These are phyloP conservation scores for Skeletonema menzelii DNA, from an alignment of 108 stramenopile genomes.

Conservation along the genomic window DNA sequence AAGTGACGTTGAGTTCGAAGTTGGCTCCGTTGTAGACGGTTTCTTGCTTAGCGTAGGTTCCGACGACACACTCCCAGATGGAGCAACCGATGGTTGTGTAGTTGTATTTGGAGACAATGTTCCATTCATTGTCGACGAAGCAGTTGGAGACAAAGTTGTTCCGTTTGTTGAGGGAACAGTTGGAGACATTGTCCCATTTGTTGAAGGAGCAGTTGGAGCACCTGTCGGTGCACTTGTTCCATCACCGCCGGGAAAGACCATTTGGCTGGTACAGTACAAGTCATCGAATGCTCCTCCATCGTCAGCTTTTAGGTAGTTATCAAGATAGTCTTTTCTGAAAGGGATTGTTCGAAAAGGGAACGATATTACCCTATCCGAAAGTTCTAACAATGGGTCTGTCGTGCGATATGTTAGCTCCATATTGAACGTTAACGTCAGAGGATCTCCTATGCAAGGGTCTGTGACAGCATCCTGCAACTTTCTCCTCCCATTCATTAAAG, in stretches of 20 bases:
- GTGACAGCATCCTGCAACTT: slow-evolving; percentile 5
- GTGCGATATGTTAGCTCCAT: slow-evolving; percentile 27
- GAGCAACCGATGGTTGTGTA: not conserved
- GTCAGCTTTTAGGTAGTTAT: slow-evolving; percentile 1
- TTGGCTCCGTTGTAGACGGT: not conserved
- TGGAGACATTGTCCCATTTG: not conserved
- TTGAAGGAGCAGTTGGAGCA: not conserved
- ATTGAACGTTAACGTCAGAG: slow-evolving; percentile 22
- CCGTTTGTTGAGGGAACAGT: not conserved
- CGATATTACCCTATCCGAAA: slow-evolving; percentile 21
- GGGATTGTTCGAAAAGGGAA: slow-evolving; percentile 30
- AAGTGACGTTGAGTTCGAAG: not conserved
- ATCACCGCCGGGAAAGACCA: slow-evolving; percentile 9
- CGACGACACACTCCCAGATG: not conserved
- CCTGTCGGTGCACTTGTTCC: too few species aligned
- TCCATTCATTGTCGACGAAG: not conserved
- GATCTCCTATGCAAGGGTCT: slow-evolving; percentile 21
- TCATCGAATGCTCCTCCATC: slow-evolving; percentile 6
- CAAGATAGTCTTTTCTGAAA: slow-evolving; percentile 20
- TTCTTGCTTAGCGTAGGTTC: not conserved
- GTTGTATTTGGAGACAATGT: not conserved
- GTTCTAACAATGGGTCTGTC: not conserved
- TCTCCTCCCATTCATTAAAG: not conserved
- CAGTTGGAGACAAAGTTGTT: not conserved
- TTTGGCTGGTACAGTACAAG: slow-evolving; percentile 23